These are phyloP conservation scores for Wickerhamomyces strasburgensis DNA, from an alignment of 805 yeast genomes.

Conservation along the genomic window DNA sequence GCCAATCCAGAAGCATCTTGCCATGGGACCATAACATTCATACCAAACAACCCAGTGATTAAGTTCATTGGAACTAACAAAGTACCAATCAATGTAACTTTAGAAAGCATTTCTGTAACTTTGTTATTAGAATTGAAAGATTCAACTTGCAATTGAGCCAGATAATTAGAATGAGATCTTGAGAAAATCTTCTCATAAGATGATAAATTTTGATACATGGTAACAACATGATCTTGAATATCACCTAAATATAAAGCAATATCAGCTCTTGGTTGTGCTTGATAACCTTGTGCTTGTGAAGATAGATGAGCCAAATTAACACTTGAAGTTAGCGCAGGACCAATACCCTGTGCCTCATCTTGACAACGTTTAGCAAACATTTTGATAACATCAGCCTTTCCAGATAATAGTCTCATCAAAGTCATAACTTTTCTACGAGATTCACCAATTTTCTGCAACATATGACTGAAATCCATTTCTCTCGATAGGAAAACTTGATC, in stretches of 20 bases:
- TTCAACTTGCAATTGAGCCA: constrained; percentile 92
- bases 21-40: constrained; percentile 92
- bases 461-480: constrained; percentile 65
- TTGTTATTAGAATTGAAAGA: constrained; percentile 80
- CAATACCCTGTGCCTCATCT: constrained; percentile 48
- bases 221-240: constrained; percentile 94
- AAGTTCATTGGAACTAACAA: constrained; percentile 84
- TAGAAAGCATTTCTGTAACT: constrained; percentile 81
- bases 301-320: constrained; percentile 34
- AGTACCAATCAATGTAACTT: constrained; percentile 88
- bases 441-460: constrained; percentile 83
- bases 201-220: constrained; percentile 87
- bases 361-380: constrained; percentile 95
- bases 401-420: constrained; percentile 78
- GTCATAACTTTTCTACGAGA: constrained; percentile 91
- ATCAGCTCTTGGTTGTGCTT: constrained; percentile 75
- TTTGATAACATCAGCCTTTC: constrained; percentile 93
- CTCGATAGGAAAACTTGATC: constrained; percentile 77
- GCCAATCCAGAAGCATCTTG: constrained; percentile 36
- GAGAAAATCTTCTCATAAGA: constrained; percentile 92
- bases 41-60: constrained; percentile 89
- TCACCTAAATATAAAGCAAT: constrained; percentile 91
- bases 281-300: constrained; percentile 12
- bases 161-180: constrained; percentile 84
- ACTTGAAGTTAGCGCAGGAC: constrained; percentile 36